Conservation (phyloP, 2,329 filamentous ascomycete genomes). For the Colletotrichum liriopes region DNA sequence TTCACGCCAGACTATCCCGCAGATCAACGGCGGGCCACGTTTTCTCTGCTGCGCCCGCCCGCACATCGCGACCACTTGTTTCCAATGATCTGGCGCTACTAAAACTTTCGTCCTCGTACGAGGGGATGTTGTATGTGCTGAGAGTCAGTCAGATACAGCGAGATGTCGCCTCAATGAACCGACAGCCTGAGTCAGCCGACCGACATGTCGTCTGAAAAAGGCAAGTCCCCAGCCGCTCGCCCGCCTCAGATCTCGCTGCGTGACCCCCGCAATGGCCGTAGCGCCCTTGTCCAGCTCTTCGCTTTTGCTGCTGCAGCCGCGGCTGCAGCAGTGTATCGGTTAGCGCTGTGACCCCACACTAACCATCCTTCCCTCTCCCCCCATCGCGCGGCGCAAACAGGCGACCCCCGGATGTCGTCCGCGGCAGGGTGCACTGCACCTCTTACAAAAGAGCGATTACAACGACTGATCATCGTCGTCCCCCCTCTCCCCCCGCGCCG, state of each 20-base stretch:
- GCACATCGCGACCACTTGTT: background rate
- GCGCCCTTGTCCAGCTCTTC: background rate
- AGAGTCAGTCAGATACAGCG: background rate
- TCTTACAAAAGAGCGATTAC: conserved; percentile 1
- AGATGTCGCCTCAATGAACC: background rate
- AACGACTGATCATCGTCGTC: background rate
- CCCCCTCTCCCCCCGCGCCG: background rate
- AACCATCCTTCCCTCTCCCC: background rate
- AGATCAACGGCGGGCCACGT: background rate
- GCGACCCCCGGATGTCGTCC: background rate
- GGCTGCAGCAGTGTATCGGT: background rate
- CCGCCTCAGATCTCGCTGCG: background rate
- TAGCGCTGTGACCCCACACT: conserved; percentile 14
- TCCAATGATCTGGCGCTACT: background rate
- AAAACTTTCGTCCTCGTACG: background rate
- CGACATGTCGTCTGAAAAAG: conserved; percentile 6
- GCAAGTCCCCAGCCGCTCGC: background rate
- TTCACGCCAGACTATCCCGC: background rate
- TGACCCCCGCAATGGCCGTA: conserved; percentile 4
- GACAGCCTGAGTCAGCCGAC: background rate
- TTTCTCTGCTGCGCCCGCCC: background rate
- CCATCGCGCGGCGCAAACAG: conserved; percentile 3
- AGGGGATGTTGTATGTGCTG: background rate
- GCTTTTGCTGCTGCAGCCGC: background rate
- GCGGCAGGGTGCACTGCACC: background rate